Conservation (phyloP, 129 eudicot species). For the carrot (Daucus carota) region DNA sequence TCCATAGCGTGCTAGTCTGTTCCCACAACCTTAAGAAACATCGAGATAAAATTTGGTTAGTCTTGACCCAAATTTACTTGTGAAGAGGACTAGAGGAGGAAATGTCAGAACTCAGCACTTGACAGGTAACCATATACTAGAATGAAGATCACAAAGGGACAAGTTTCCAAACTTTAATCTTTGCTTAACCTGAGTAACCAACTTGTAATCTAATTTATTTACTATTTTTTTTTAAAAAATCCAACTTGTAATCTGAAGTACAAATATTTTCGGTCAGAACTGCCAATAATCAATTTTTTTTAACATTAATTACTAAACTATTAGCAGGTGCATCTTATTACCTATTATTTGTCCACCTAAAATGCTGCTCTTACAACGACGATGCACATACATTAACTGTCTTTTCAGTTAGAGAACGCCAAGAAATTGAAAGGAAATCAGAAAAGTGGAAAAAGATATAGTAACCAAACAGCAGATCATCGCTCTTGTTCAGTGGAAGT, state of each 20-base stretch:
- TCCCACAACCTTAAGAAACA: conserved; percentile 53
- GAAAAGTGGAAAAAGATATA: background rate
- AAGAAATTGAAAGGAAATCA: background rate
- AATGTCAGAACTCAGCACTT: background rate
- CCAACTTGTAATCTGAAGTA: background rate
- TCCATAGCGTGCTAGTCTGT: conserved; percentile 72
- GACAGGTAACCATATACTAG: background rate
- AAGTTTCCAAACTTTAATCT: background rate
- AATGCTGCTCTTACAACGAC: background rate
- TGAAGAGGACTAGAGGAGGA: background rate
- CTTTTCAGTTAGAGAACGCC: background rate
- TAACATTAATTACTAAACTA: background rate
- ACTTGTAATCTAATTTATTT: too few species aligned
- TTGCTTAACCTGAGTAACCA: background rate
- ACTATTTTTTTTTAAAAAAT: too few species aligned
- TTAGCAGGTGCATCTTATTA: background rate
- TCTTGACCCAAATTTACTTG: background rate
- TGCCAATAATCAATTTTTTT: background rate
- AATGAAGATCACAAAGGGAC: background rate
- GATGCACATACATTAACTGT: background rate
- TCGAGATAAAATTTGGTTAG: conserved; percentile 3
- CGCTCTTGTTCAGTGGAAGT: background rate
- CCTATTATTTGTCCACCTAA: background rate
- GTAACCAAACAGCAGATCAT: background rate
- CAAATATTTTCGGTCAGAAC: background rate